Evolutionary conservation across 2,329 filamentous ascomycete species (phyloP).

Genomic region (Aspergillus flavus): DNA sequence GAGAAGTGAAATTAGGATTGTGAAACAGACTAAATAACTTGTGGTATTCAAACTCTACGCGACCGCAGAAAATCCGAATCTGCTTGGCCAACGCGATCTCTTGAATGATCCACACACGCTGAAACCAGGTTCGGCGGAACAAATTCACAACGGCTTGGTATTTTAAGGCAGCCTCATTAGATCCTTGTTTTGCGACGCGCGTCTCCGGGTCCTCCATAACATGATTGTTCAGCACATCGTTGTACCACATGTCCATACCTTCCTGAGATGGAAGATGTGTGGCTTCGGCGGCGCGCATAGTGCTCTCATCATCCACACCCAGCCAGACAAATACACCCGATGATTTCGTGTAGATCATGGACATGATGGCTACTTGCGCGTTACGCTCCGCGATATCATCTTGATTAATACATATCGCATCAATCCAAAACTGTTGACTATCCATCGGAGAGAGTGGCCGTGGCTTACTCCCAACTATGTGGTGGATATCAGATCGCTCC

Average conservation of each 20-base stretch:
- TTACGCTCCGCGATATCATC: neutral
- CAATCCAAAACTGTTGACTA: neutral
- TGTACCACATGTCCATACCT: neutral
- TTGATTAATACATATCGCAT: neutral
- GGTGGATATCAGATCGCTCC: neutral
- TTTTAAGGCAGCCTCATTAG: neutral
- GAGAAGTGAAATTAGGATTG: neutral
- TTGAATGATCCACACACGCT: neutral
- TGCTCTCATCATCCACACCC: neutral
- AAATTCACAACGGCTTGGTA: neutral
- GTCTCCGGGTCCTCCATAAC: neutral
- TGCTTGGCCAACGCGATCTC: neutral
- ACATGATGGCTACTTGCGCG: neutral
- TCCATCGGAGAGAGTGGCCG: neutral
- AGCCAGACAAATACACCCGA: neutral
- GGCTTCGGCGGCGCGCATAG: neutral
- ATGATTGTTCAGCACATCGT: neutral
- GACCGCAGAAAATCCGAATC: neutral
- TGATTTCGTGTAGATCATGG: neutral
- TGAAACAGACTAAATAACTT: neutral
- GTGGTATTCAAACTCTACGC: neutral
- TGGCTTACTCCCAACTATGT: neutral
- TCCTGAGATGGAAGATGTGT: neutral
- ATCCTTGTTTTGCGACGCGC: neutral
- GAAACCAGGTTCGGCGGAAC: neutral